These are phyloP conservation scores for Reticulomyxa filosa DNA, from an alignment of 78 protist species.

Conservation along the genomic window DNA sequence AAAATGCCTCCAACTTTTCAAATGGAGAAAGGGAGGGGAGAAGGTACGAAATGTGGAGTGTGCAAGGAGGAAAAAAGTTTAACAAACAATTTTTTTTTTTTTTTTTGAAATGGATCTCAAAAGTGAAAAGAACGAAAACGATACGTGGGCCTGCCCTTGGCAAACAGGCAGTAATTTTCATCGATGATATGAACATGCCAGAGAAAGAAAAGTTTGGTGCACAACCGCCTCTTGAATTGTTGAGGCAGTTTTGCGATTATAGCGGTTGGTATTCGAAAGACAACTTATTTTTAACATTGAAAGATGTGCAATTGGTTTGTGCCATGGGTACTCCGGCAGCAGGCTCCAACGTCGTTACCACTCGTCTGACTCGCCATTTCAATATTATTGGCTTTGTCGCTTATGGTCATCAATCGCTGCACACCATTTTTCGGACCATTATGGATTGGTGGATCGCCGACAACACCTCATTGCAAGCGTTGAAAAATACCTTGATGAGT, in stretches of 20 bases:
- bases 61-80: constrained; percentile 18
- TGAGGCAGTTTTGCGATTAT: constrained; percentile 64
- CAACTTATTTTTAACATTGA: not conserved
- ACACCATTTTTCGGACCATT: not conserved
- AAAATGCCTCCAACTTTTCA: constrained; percentile 16
- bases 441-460: constrained; percentile 4
- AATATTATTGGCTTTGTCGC: constrained; percentile 48
- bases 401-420: constrained; percentile 20
- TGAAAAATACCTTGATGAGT: not conserved
- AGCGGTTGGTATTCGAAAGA: constrained; percentile 47
- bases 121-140: too few species aligned
- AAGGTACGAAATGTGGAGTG: constrained; percentile 36
- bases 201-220: constrained; percentile 31
- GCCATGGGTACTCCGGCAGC: constrained; percentile 67
- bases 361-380: constrained; percentile 55
- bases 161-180: constrained; percentile 49
- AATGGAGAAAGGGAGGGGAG: constrained; percentile 32
- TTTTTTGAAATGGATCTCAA: too few species aligned
- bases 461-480: constrained; percentile 13
- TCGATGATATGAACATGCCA: constrained; percentile 84
- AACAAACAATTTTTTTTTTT: constrained; percentile 27
- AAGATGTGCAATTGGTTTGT: not conserved
- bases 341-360: constrained; percentile 43
- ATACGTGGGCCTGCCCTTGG: not conserved
- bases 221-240: constrained; percentile 71